phyloP scores from a whole-genome alignment of 2,329 filamentous ascomycete genomes.

The Colletotrichum theobromicola region DNA sequence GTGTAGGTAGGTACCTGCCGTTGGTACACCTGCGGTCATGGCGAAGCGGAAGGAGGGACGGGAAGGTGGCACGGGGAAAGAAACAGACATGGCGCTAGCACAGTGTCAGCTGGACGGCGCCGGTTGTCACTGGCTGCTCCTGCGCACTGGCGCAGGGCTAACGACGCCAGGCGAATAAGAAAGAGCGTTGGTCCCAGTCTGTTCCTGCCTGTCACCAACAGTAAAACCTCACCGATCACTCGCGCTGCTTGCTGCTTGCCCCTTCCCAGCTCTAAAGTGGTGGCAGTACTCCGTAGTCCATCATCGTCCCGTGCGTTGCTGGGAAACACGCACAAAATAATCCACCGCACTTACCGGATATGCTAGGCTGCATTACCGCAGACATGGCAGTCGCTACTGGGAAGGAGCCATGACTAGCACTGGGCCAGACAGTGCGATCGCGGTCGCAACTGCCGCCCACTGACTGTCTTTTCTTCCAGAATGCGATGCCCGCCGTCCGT shows the following conservation, averaged over 20 bases:
- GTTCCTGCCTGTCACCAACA: not conserved
- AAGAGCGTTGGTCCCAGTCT: not conserved
- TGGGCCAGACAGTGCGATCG: not conserved
- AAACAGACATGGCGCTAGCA: conserved; percentile 1
- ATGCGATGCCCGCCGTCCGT: not conserved
- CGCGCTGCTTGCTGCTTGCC: not conserved
- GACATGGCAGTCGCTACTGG: not conserved
- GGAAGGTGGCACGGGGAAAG: conserved; percentile 4
- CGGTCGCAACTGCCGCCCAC: not conserved
- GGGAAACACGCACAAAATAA: conserved; percentile 13
- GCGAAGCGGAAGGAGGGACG: conserved; percentile 7
- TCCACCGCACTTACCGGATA: not conserved
- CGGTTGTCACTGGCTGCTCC: not conserved
- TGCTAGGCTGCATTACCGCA: not conserved
- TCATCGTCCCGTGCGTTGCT: conserved; percentile 12
- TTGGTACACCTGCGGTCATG: not conserved
- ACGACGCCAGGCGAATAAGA: not conserved
- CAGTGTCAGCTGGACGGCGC: conserved; percentile 5
- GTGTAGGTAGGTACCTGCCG: not conserved
- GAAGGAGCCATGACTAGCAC: conserved; percentile 7
- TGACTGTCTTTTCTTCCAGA: conserved; percentile 7
- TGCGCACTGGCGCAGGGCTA: not conserved
- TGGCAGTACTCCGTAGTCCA: not conserved
- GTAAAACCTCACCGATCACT: not conserved
- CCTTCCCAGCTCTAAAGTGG: not conserved